Conservation (phyloP, 192 early-diverging fungal species). For the Linnemannia elongata region DNA sequence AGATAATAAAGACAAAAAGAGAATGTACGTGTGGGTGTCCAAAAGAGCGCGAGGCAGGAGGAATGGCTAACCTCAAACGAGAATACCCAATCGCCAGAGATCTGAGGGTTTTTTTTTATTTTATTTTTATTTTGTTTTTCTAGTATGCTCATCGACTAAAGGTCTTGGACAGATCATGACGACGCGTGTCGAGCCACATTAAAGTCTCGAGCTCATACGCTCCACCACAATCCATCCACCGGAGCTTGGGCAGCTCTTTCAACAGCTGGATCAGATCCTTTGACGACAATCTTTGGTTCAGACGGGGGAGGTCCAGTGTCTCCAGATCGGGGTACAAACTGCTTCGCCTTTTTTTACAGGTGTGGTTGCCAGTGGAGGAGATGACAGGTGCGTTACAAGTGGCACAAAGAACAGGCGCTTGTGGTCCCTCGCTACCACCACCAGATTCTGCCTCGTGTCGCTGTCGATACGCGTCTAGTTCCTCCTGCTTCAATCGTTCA, state of each 20-base stretch:
- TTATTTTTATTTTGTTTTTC: neutral
- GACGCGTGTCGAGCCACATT: constrained; percentile 6
- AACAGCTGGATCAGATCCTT: neutral
- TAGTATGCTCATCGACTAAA: neutral
- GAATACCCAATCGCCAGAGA: too few relatives aligned
- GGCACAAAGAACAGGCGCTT: too few relatives aligned
- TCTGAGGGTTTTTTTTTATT: too few relatives aligned
- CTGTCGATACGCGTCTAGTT: neutral
- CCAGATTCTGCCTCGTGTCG: neutral
- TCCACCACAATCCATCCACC: constrained; percentile 6
- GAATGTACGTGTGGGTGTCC: too few relatives aligned
- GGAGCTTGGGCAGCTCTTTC: neutral
- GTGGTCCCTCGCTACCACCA: too few relatives aligned
- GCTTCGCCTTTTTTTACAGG: neutral
- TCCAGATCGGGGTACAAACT: neutral
- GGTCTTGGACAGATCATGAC: neutral
- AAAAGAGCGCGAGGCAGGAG: too few relatives aligned
- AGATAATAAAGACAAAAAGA: too few relatives aligned
- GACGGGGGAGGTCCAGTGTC: neutral
- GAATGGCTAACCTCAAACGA: too few relatives aligned
- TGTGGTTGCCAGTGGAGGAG: neutral
- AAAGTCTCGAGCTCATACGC: constrained; percentile 4
- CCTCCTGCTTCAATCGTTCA: neutral
- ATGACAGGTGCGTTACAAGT: neutral
- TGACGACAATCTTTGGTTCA: neutral